Percentiles rank a stretch among this genome's conserved stretches.
These are phyloP conservation scores for Angomonas desouzai DNA, from an alignment of 208 protist species.

Conservation along the genomic window DNA sequence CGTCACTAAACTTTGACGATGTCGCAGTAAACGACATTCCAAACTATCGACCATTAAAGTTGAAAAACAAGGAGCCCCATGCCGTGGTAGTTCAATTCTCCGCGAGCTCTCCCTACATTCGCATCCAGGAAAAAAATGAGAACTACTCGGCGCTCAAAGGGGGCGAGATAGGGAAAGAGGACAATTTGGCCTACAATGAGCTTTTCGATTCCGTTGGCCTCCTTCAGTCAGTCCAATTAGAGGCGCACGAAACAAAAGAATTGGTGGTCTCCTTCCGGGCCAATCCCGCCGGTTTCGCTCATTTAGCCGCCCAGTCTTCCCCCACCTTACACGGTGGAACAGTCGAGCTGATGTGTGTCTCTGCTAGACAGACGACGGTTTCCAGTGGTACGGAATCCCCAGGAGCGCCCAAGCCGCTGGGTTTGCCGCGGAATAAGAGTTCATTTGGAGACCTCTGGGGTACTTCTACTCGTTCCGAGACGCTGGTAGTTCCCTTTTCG, in stretches of 20 bases:
- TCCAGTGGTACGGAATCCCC: background rate
- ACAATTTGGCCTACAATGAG: slow-evolving; percentile 40
- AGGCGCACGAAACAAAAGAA: slow-evolving; percentile 37
- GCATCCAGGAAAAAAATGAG: slow-evolving; percentile 59
- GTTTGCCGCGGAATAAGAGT: background rate
- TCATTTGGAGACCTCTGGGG: background rate
- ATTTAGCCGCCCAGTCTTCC: slow-evolving; percentile 35
- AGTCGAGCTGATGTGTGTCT: slow-evolving; percentile 33
- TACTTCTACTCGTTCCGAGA: slow-evolving; percentile 22
- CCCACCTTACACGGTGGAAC: slow-evolving; percentile 33
- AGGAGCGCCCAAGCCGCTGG: background rate
- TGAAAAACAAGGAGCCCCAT: slow-evolving; percentile 35
- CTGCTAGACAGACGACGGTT: background rate
- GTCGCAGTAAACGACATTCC: slow-evolving; percentile 70
- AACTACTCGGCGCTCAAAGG: slow-evolving; percentile 34
- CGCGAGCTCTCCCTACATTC: slow-evolving; percentile 27
- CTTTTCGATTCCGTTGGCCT: slow-evolving; percentile 58
- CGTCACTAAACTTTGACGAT: slow-evolving; percentile 46
- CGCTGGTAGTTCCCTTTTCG: slow-evolving; percentile 45
- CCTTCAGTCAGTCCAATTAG: slow-evolving; percentile 34
- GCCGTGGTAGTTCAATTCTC: slow-evolving; percentile 36
- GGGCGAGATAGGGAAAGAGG: slow-evolving; percentile 13
- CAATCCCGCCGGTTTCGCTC: slow-evolving; percentile 41
- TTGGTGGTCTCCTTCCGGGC: slow-evolving; percentile 59
- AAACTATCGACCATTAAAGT: slow-evolving; percentile 35